Evolutionary conservation across 2,329 filamentous ascomycete species (phyloP).

Genomic region (Hymenoscyphus fraxineus): DNA sequence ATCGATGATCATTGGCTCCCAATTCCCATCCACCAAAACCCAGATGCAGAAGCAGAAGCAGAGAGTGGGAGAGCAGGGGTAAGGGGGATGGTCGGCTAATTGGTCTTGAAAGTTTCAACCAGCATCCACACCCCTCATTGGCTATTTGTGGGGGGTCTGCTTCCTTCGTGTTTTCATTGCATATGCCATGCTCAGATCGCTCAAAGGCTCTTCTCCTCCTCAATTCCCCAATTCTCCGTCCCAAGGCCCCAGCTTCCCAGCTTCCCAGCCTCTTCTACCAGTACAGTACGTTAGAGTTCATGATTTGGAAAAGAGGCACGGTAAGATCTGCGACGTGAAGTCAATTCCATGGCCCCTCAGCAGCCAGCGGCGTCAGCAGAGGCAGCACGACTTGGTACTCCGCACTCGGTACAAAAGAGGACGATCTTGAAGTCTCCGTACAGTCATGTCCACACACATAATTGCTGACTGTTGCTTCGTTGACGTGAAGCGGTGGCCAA

Average conservation of each 20-base stretch:
- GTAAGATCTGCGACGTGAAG: background rate
- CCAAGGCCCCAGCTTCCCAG: background rate
- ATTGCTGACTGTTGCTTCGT: conserved; percentile 3
- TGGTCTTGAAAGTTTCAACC: background rate
- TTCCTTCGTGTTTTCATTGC: conserved; percentile 1
- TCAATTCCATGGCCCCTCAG: background rate
- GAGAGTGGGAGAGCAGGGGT: background rate
- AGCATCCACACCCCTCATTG: background rate
- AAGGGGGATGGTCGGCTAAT: background rate
- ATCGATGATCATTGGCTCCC: background rate
- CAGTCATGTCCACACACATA: background rate
- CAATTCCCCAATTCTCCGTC: background rate
- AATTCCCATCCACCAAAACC: background rate
- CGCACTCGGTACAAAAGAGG: background rate
- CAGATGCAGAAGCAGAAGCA: background rate
- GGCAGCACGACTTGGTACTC: background rate
- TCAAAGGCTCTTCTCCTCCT: background rate
- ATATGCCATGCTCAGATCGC: background rate
- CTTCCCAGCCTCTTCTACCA: background rate
- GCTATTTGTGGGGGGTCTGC: background rate
- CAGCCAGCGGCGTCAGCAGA: background rate
- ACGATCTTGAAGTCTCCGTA: background rate
- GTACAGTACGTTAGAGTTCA: background rate
- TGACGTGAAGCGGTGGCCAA: conserved; percentile 3
- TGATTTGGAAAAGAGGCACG: background rate